phyloP scores from a whole-genome alignment of 1,284 basidiomycete genomes.

The Termitomyces sp. region DNA sequence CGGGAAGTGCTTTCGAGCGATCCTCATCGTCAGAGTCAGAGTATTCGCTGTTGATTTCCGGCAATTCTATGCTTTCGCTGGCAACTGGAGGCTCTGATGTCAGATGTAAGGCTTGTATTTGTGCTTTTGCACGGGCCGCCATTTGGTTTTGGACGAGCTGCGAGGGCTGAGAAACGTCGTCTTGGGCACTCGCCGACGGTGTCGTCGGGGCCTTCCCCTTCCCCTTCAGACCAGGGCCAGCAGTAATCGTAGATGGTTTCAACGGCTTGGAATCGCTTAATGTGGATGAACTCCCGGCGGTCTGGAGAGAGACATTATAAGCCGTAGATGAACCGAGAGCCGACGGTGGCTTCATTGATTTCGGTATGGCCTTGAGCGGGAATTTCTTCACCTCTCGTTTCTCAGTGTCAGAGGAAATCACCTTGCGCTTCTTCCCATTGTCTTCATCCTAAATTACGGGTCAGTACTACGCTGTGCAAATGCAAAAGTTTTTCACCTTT shows the following conservation, averaged over 20 bases:
- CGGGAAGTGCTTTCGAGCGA: constrained; percentile 64
- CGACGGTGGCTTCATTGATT: constrained; percentile 30
- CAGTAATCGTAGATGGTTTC: constrained; percentile 27
- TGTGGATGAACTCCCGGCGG: constrained; percentile 21
- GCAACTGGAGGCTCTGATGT: constrained; percentile 41
- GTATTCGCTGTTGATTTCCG: constrained; percentile 93
- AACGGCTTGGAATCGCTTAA: constrained; percentile 32
- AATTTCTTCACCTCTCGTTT: constrained; percentile 63
- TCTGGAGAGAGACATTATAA: constrained; percentile 32
- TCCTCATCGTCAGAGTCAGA: constrained; percentile 91
- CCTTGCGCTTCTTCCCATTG: constrained; percentile 62
- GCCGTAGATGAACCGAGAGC: constrained; percentile 31
- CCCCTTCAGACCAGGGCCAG: constrained; percentile 32
- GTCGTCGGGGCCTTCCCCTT: constrained; percentile 43
- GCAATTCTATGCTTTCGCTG: constrained; percentile 84
- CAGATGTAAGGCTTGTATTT: constrained; percentile 57
- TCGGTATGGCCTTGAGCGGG: constrained; percentile 37
- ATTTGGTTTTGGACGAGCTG: constrained; percentile 62
- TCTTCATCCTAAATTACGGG: constrained; percentile 50
- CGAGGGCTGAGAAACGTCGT: constrained; percentile 53
- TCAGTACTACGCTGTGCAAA: background rate
- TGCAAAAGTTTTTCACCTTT: constrained; percentile 42
- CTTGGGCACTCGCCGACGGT: constrained; percentile 31
- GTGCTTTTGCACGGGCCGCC: constrained; percentile 63
- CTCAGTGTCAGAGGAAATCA: constrained; percentile 42